A percentile compares a stretch with the other conserved stretches of the same genome.
Conservation (phyloP, 192 early-diverging fungal species). For the Coemansia sp. region DNA sequence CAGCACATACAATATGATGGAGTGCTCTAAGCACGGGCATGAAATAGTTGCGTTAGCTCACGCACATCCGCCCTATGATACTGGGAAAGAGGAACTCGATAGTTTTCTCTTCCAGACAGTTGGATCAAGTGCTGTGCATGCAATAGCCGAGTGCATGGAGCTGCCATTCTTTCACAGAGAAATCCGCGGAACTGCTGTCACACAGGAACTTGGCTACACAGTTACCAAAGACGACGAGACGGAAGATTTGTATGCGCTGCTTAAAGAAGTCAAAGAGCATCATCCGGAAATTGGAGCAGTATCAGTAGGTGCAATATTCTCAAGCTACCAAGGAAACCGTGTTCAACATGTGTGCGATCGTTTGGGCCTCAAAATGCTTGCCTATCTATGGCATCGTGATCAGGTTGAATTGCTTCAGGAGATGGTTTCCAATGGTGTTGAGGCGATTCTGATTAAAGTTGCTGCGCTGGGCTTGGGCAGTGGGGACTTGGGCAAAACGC, state of each 20-base stretch:
- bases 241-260: constrained; percentile 82
- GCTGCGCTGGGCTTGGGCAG: constrained; percentile 78
- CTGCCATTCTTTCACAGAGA: constrained; percentile 79
- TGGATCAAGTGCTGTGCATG: constrained; percentile 84
- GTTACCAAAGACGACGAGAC: constrained; percentile 81
- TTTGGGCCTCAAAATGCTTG: constrained; percentile 76
- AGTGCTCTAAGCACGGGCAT: constrained; percentile 91
- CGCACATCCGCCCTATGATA: constrained; percentile 68
- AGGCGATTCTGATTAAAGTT: constrained; percentile 90
- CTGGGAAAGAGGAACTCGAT: constrained; percentile 84
- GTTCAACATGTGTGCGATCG: constrained; percentile 93
- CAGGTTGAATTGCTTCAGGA: constrained; percentile 79
- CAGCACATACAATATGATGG: constrained; percentile 92
- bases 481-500: constrained; percentile 67
- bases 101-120: constrained; percentile 98
- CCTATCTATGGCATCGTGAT: constrained; percentile 88
- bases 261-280: constrained; percentile 64
- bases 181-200: constrained; percentile 69
- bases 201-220: constrained; percentile 66
- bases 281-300: constrained; percentile 84
- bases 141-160: constrained; percentile 79
- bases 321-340: constrained; percentile 94
- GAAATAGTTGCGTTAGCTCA: constrained; percentile 92
- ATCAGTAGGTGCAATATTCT: constrained; percentile 92
- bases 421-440: constrained; percentile 76